A percentile compares a stretch with the other conserved stretches of the same genome.
These are phyloP conservation scores for Acacia pycnantha DNA, from an alignment of 331 rosid species.

Conservation along the genomic window DNA sequence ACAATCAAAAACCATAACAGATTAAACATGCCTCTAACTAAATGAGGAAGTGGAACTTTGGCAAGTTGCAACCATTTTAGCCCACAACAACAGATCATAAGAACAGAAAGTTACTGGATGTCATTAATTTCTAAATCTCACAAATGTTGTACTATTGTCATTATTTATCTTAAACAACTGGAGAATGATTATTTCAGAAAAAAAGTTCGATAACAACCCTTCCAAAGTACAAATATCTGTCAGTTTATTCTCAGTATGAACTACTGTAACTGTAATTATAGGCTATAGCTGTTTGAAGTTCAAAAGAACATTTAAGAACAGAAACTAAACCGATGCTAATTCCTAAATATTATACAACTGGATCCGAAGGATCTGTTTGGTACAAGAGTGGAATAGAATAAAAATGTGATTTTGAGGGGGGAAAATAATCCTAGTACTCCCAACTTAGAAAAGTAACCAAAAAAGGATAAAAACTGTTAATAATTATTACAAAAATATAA, in stretches of 20 bases:
- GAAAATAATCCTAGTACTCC: background rate
- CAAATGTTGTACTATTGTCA: constrained; percentile 2
- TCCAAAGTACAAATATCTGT: constrained; percentile 5
- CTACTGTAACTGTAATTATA: constrained; percentile 1
- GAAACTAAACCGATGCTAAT: background rate
- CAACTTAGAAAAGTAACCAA: background rate
- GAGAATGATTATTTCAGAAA: background rate
- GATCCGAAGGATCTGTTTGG: background rate
- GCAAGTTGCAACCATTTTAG: constrained; percentile 8
- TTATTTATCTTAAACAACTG: constrained; percentile 3
- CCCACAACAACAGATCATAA: constrained; percentile 7
- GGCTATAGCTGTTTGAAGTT: background rate
- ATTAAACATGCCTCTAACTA: constrained; percentile 19
- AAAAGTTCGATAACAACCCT: background rate
- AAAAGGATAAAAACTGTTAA: background rate
- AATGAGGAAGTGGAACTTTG: constrained; percentile 8
- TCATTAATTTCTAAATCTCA: constrained; percentile 1
- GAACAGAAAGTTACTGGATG: constrained; percentile 3
- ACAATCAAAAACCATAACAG: constrained; percentile 3
- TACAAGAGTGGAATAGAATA: background rate
- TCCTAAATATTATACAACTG: background rate
- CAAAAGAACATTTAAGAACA: background rate
- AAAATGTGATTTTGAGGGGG: background rate
- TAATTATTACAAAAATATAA: too few species aligned
- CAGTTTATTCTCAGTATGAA: background rate